Percentiles rank a stretch among this genome's conserved stretches.
Evolutionary conservation across 2,329 filamentous ascomycete species (phyloP).

Genomic region (Coniella lustricola): DNA sequence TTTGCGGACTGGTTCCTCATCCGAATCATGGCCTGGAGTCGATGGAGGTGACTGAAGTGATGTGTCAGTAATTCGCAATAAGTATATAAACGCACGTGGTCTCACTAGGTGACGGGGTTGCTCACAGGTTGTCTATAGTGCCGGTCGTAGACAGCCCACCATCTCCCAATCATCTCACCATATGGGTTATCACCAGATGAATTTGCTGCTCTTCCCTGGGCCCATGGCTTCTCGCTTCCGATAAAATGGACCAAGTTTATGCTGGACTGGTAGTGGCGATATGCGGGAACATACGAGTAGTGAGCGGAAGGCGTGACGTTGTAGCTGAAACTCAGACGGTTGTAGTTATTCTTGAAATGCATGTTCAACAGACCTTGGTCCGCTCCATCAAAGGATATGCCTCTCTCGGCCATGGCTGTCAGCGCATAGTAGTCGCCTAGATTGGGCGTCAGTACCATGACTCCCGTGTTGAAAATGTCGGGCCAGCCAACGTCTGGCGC

Average conservation of each 20-base stretch:
- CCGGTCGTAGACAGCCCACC: constrained; percentile 92
- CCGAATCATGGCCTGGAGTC: constrained; percentile 2
- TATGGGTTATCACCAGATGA: constrained; percentile 55
- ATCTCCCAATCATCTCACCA: constrained; percentile 75
- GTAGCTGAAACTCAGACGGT: constrained; percentile 89
- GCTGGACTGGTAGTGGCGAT: constrained; percentile 81
- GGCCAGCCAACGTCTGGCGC: constrained; percentile 97
- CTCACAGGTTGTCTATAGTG: constrained; percentile 61
- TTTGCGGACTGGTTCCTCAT: not conserved
- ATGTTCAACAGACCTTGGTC: constrained; percentile 95
- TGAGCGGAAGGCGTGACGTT: constrained; percentile 95
- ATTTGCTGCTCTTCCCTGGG: constrained; percentile 49
- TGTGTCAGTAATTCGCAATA: constrained; percentile 1
- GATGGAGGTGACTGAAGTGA: constrained; percentile 2
- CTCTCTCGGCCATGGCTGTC: constrained; percentile 72
- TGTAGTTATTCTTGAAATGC: constrained; percentile 78
- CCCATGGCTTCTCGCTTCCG: constrained; percentile 85
- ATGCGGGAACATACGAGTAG: constrained; percentile 96
- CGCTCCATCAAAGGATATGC: constrained; percentile 92
- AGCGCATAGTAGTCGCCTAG: constrained; percentile 83
- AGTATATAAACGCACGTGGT: not conserved
- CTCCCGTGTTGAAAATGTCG: constrained; percentile 94
- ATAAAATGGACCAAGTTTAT: constrained; percentile 96
- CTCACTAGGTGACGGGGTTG: constrained; percentile 2
- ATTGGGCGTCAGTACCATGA: constrained; percentile 86